phyloP scores from a whole-genome alignment of 225 moss, liverwort and hornwort genomes.

The Polytrichum commune region DNA sequence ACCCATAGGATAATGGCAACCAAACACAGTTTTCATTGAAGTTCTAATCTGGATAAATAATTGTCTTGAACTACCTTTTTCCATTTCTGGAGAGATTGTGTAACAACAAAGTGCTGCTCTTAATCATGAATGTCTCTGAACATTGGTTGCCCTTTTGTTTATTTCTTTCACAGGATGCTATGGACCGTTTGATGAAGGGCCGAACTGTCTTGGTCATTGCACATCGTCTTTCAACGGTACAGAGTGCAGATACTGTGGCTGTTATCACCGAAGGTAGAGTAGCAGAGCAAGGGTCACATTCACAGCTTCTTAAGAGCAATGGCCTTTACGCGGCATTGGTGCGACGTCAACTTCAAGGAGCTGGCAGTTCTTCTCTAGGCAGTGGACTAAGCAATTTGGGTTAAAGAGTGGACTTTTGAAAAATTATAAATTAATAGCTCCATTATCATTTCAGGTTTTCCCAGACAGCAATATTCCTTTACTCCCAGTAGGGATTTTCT shows the following conservation, averaged over 20 bases:
- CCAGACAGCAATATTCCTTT: too few species aligned
- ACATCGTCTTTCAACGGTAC: conserved; percentile 92
- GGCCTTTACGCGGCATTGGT: conserved; percentile 86
- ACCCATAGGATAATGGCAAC: too few species aligned
- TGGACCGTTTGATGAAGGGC: conserved; percentile 96
- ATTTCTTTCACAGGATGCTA: conserved; percentile 68
- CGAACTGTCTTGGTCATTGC: conserved; percentile 95
- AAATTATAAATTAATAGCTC: too few species aligned
- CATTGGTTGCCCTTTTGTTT: not conserved
- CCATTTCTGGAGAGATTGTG: too few species aligned
- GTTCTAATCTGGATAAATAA: too few species aligned
- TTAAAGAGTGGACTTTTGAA: not conserved
- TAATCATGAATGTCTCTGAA: too few species aligned
- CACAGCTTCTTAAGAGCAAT: conserved; percentile 62
- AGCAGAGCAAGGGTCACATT: conserved; percentile 82
- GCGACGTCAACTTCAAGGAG: conserved; percentile 88
- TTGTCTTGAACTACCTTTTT: too few species aligned
- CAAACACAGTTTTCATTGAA: too few species aligned
- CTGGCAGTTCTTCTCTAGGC: conserved; percentile 58
- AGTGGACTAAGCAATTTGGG: conserved; percentile 27
- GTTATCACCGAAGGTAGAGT: conserved; percentile 82
- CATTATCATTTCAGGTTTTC: too few species aligned
- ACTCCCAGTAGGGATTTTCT: too few species aligned
- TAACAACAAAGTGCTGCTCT: too few species aligned
- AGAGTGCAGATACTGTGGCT: conserved; percentile 87